A percentile compares a stretch with the other conserved stretches of the same genome.
Conservation (phyloP, 2,329 filamentous ascomycete genomes). For the Colletotrichum sp. region DNA sequence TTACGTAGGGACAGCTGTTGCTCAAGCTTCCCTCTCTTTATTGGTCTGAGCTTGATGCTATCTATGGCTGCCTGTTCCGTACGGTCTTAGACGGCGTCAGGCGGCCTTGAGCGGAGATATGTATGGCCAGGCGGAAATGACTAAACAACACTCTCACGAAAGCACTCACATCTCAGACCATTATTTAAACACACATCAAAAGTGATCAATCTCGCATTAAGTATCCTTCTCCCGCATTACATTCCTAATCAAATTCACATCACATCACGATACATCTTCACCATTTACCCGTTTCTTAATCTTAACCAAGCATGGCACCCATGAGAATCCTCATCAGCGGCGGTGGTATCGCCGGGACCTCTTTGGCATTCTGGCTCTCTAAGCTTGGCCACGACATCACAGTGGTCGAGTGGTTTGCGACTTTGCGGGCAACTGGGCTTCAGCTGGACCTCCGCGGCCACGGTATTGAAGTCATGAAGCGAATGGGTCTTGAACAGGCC, state of each 20-base stretch:
- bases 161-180: background rate
- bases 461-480: background rate
- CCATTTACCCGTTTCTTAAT: background rate
- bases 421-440: background rate
- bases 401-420: background rate
- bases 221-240: background rate
- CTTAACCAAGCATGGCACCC: background rate
- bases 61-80: background rate
- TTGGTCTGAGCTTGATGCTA: background rate
- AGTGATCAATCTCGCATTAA: background rate
- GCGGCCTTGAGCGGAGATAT: background rate
- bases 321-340: background rate
- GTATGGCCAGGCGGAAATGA: background rate
- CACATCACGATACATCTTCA: background rate
- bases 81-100: background rate
- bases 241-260: background rate
- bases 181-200: background rate
- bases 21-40: background rate
- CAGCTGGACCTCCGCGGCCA: background rate
- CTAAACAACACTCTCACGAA: background rate
- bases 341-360: background rate
- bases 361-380: background rate
- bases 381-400: background rate
- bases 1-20: background rate
- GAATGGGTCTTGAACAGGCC: background rate